Conservation (phyloP, 2,329 filamentous ascomycete species). For the Aspergillus oerlinghausenensis region DNA sequence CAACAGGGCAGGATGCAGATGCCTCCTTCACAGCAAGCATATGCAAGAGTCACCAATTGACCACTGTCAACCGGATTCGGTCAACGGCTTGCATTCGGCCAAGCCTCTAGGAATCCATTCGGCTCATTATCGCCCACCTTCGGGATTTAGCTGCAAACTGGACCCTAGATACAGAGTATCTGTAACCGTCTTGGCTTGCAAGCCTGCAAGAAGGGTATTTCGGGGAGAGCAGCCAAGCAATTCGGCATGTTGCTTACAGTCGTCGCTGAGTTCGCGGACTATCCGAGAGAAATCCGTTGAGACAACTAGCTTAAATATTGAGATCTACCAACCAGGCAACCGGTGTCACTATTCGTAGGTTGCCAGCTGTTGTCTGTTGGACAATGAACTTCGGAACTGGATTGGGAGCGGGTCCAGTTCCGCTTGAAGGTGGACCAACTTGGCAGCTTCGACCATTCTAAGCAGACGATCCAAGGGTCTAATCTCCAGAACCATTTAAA, state of each 20-base stretch:
- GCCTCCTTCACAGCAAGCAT: background rate
- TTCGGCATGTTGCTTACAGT: background rate
- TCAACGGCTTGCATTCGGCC: background rate
- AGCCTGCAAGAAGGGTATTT: background rate
- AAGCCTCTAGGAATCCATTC: background rate
- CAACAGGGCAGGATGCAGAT: background rate
- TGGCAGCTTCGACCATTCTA: background rate
- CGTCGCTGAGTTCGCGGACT: no score
- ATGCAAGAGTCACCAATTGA: background rate
- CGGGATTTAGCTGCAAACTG: background rate
- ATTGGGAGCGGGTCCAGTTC: slow-evolving; percentile 3
- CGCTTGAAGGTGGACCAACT: slow-evolving; percentile 1
- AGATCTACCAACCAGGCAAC: background rate
- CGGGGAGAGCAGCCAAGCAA: background rate
- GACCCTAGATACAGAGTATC: no score
- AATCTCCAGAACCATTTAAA: background rate
- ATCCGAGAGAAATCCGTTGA: background rate
- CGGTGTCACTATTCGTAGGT: background rate
- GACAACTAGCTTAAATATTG: background rate
- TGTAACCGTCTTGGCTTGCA: no score
- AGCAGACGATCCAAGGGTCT: background rate
- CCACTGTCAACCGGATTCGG: background rate
- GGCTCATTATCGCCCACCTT: background rate
- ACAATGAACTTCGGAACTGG: background rate
- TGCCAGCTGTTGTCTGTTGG: background rate